phyloP scores from a whole-genome alignment of 345 rosid genomes.

The Diplotaxis tenuifolia region DNA sequence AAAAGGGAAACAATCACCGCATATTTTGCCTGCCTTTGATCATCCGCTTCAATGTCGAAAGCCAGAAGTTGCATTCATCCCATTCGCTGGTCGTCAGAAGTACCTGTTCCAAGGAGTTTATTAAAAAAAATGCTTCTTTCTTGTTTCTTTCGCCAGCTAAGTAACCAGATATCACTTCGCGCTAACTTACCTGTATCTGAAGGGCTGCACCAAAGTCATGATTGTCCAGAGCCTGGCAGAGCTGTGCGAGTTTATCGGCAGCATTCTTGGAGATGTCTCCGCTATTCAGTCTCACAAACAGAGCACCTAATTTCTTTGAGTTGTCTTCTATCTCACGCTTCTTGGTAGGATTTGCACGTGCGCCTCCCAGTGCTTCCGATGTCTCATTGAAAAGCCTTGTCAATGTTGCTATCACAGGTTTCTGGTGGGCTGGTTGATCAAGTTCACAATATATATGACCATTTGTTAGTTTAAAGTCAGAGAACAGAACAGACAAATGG shows the following conservation, averaged over 20 bases:
- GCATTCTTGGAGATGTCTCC: slow-evolving; percentile 93
- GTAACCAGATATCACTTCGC: neutral
- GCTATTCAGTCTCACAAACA: slow-evolving; percentile 85
- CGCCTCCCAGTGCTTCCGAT: slow-evolving; percentile 87
- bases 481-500: slow-evolving; percentile 15
- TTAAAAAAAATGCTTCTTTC: neutral
- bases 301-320: slow-evolving; percentile 85
- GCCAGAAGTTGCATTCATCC: slow-evolving; percentile 99
- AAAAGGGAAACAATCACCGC: slow-evolving; percentile 46
- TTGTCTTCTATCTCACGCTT: slow-evolving; percentile 97
- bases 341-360: slow-evolving; percentile 85
- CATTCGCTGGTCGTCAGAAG: slow-evolving; percentile 92
- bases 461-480: neutral
- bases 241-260: slow-evolving; percentile 82
- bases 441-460: slow-evolving; percentile 6
- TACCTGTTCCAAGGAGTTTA: slow-evolving; percentile 46
- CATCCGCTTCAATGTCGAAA: slow-evolving; percentile 87
- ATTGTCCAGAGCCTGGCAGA: slow-evolving; percentile 86
- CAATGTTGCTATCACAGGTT: slow-evolving; percentile 67
- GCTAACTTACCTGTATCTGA: slow-evolving; percentile 74
- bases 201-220: slow-evolving; percentile 75
- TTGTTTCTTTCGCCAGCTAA: neutral
- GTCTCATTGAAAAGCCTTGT: slow-evolving; percentile 95
- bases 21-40: slow-evolving; percentile 81
- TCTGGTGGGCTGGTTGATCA: slow-evolving; percentile 74